Conservation (phyloP, 2,329 filamentous ascomycete genomes). For the Cladophialophora exuberans region DNA sequence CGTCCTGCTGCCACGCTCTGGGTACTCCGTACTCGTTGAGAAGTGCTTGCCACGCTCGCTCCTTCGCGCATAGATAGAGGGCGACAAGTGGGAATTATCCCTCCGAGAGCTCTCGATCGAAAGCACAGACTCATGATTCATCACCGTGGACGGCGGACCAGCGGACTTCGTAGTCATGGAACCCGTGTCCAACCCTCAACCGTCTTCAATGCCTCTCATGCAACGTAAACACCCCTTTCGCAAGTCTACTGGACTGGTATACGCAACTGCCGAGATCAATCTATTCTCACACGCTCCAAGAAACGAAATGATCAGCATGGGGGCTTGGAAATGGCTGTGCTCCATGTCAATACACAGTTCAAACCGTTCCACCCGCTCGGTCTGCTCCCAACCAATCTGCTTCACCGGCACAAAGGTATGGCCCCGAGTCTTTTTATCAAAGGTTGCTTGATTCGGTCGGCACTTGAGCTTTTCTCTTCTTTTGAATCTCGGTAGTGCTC, state of each 20-base stretch:
- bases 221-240: no score
- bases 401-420: background rate
- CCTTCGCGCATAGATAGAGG: no score
- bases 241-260: background rate
- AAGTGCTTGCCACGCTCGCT: no score
- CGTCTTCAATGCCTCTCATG: no score
- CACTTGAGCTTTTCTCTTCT: background rate
- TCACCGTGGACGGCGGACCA: no score
- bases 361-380: background rate
- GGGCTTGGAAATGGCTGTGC: slow-evolving; percentile 6
- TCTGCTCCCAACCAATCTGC: background rate
- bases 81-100: no score
- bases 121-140: no score
- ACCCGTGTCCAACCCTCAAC: no score
- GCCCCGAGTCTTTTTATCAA: background rate
- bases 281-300: slow-evolving; percentile 4
- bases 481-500: background rate
- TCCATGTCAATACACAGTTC: slow-evolving; percentile 11
- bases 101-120: no score
- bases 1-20: no score
- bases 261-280: slow-evolving; percentile 18
- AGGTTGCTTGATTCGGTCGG: background rate
- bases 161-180: no score
- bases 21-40: no score
- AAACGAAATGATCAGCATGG: slow-evolving; percentile 20